A percentile compares a stretch with the other conserved stretches of the same genome.
Evolutionary conservation across 805 yeast genomes (phyloP).

Genomic region (Yamadazyma olivae): DNA sequence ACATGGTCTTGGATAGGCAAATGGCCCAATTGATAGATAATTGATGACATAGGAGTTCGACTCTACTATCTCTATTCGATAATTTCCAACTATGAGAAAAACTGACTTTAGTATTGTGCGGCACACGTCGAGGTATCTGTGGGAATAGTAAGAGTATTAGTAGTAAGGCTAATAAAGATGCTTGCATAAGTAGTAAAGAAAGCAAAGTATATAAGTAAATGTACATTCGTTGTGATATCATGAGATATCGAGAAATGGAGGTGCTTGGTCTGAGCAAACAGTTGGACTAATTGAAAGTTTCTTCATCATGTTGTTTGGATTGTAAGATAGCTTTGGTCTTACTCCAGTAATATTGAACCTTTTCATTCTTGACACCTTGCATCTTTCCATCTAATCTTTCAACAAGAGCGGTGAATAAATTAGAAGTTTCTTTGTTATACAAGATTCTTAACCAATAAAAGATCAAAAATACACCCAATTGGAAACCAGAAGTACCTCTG

Average conservation of each 20-base stretch:
- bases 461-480: slow-evolving; percentile 51
- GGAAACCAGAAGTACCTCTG: slow-evolving; percentile 69
- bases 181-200: too few relatives aligned
- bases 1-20: slow-evolving; percentile 90
- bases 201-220: too few relatives aligned
- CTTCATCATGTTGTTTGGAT: slow-evolving; percentile 21
- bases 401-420: slow-evolving; percentile 39
- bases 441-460: slow-evolving; percentile 74
- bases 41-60: slow-evolving; percentile 25
- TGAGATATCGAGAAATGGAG: too few relatives aligned
- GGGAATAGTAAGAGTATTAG: too few relatives aligned
- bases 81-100: too few relatives aligned
- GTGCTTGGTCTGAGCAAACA: too few relatives aligned
- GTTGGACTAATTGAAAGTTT: too few relatives aligned
- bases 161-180: too few relatives aligned
- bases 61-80: too few relatives aligned
- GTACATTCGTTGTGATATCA: too few relatives aligned
- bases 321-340: slow-evolving; percentile 28
- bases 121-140: too few relatives aligned
- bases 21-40: slow-evolving; percentile 66
- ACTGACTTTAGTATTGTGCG: too few relatives aligned
- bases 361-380: slow-evolving; percentile 42
- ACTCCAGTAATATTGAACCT: slow-evolving; percentile 36
- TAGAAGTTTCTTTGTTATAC: slow-evolving; percentile 47
- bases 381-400: slow-evolving; percentile 43